Evolutionary conservation across 805 yeast genomes (phyloP), one percentile per base, ranked within the genome.

Genomic region (Starmerella asiatica): DNA sequence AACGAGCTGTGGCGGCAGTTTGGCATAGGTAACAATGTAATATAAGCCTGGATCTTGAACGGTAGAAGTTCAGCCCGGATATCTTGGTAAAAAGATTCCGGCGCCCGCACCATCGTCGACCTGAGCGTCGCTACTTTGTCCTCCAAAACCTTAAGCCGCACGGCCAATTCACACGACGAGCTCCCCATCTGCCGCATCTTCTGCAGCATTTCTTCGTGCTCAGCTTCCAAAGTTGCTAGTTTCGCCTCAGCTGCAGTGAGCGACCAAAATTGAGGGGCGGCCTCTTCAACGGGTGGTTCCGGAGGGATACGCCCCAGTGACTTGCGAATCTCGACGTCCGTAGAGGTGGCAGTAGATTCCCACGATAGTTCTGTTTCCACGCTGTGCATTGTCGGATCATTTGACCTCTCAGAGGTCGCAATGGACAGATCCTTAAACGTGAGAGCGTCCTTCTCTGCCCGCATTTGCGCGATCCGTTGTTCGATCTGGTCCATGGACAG

Each of bases 141-240:
- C 24, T 39, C 29, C 3, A 36, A 2, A 4, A 20, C 19, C n/a
- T 34, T 31, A 11, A 39, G 26, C 16, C 31, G 32, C 11, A 36
- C 39, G 3, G 49, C 37, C 6, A 46, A 36, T 20, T 28, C 35
- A 26, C 50, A 38, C 11, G 50, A 38, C 6, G 28, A 38, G 5
- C 35, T 37, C 5, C 44, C 48, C 4, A 42, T 32, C 3, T 36
- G 19, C 8, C 49, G 32, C 37, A 26, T 45, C 19, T 37, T 29
- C 6, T 15, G 15, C 6, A 29, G n/a, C 9, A 42, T 23, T n/a
- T 39, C 37, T 9, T 15, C 21, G 5, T 32, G 32, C 17, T 18
- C 21, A 2, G 27, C n/a, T 18, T 44, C 42, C 15, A 46, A 29
- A 9, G 15, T 29, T 8, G 29, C 36, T 2, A 42, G 29, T n/a